Evolutionary conservation across 1,139 yeast genomes (phyloP), one percentile per base, ranked within the genome.

Genomic region (Candida sojae): DNA sequence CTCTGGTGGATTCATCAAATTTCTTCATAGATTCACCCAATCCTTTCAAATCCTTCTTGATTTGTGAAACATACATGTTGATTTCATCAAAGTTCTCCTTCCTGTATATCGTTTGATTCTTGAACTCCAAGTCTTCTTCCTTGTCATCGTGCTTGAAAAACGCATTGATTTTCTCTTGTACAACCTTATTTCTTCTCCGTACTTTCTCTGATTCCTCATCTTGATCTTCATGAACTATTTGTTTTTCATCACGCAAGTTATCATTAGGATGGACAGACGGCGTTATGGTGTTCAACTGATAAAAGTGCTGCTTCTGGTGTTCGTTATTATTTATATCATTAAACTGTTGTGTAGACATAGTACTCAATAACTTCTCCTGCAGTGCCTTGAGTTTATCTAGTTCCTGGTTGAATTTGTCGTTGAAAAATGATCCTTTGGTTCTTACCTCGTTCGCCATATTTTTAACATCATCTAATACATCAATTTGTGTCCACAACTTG

Each of bases 401-500:
- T 37, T 85, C 84, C 7, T 70, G 68, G 36, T 81, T 79, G 59
- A 87, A 88, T 36, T 76, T 72, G 4, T 74, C 73, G 43, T 86
- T 86, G 60, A 89, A 87, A 62, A 83, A 86, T 17, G 84, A 80
- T 39, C 80, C 81, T 50, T 73, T 75, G 30, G 68, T 58, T 42
- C 73, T 69, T 1, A 83, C 82, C 46, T 84, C 82, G 13, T 68
- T 69, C 0, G 91, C 84, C 78, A 87, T 78, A 48, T 73, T 73
- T 48, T 80, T 80, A 4, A 91, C 96, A 56, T 89, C 96, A 56
- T 89, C 93, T 52, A 92, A 72, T 1, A 88, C 88, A 59, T 88
- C 96, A 43, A 91, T 85, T 59, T 90, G 96, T 3, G 95, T 85
- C 96, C 96, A 91, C 45, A 89, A 70, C 57, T 81, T 77, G 64